Conservation (phyloP, 2,329 filamentous ascomycete genomes). For the Ophiostoma ips region DNA sequence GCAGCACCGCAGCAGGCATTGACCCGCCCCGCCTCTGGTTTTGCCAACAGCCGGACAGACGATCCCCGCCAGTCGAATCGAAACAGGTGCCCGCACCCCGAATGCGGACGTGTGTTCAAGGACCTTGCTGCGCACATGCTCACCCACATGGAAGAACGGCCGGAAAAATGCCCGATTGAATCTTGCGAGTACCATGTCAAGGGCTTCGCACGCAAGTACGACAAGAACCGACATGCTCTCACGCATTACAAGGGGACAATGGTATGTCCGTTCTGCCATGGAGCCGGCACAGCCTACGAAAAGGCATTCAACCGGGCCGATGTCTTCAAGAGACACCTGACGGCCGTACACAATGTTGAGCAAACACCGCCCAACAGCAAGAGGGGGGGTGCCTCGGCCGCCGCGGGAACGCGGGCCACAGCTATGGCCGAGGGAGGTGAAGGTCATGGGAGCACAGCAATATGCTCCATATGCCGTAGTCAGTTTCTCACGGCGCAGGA, state of each 20-base stretch:
- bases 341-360: constrained; percentile 80
- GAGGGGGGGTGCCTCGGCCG: constrained; percentile 43
- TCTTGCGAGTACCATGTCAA: constrained; percentile 88
- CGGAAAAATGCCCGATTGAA: constrained; percentile 85
- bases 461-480: constrained; percentile 70
- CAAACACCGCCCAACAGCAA: constrained; percentile 85
- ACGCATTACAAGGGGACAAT: constrained; percentile 97
- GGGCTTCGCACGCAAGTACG: constrained; percentile 88
- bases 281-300: constrained; percentile 73
- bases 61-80: constrained; percentile 2
- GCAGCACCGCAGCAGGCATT: neutral
- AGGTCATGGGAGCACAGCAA: constrained; percentile 47
- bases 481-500: constrained; percentile 86
- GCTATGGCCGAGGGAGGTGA: constrained; percentile 13
- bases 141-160: constrained; percentile 79
- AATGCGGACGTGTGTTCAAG: constrained; percentile 73
- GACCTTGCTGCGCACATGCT: constrained; percentile 90
- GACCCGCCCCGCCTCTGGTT: neutral
- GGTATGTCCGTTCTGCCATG: constrained; percentile 90
- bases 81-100: neutral
- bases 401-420: neutral
- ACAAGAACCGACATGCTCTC: constrained; percentile 87
- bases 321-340: constrained; percentile 89
- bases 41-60: constrained; percentile 2
- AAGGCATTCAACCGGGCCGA: constrained; percentile 94